phyloP scores from a whole-genome alignment of 352 stramenopile species.

The Phytophthora agathidicida region DNA sequence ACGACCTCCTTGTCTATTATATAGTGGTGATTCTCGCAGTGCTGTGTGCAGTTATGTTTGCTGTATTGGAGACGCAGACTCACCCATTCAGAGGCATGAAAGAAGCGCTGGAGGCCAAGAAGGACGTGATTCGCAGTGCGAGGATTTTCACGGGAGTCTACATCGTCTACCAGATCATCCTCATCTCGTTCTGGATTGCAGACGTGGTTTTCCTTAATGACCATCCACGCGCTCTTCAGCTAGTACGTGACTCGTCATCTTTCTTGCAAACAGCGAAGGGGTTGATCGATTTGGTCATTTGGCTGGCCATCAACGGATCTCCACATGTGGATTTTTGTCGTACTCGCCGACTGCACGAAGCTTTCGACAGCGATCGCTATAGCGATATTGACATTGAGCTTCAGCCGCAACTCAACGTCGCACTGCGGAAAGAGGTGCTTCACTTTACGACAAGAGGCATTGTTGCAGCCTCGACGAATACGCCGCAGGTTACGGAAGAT shows the following conservation, averaged over 20 bases:
- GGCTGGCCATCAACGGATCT: conserved; percentile 76
- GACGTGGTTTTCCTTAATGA: conserved; percentile 59
- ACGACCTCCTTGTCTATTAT: conserved; percentile 79
- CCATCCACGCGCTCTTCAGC: conserved; percentile 32
- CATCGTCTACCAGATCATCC: conserved; percentile 82
- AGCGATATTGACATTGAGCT: conserved; percentile 85
- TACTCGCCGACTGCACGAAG: conserved; percentile 31
- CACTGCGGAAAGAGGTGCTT: conserved; percentile 87
- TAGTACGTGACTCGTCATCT: conserved; percentile 63
- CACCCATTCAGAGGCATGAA: conserved; percentile 80
- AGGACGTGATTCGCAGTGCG: conserved; percentile 81
- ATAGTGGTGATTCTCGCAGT: conserved; percentile 77
- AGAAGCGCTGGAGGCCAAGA: conserved; percentile 77
- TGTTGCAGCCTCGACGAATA: conserved; percentile 77
- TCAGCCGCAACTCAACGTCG: conserved; percentile 86
- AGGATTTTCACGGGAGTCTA: conserved; percentile 84
- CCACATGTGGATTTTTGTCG: conserved; percentile 37
- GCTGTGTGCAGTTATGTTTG: conserved; percentile 61
- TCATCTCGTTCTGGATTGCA: conserved; percentile 81
- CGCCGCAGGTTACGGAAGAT: conserved; percentile 47
- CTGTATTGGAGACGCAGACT: conserved; percentile 73
- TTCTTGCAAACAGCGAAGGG: conserved; percentile 80
- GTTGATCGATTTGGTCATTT: conserved; percentile 87
- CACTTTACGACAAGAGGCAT: conserved; percentile 89
- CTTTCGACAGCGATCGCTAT: conserved; percentile 54